Conservation (phyloP, 129 eudicot species). For the Smallanthus sonchifolius region DNA sequence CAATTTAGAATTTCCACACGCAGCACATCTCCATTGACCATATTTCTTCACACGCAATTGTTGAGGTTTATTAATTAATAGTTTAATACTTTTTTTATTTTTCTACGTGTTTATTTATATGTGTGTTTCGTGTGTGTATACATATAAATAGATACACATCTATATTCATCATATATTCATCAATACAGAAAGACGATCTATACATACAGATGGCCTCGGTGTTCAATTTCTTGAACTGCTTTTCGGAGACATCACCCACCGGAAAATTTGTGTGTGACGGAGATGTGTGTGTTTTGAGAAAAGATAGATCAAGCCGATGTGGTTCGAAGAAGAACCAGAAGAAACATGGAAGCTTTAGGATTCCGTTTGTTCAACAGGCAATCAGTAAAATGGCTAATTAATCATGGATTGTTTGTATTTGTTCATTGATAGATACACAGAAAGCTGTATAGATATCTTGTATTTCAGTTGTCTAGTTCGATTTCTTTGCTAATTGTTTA, state of each 20-base stretch:
- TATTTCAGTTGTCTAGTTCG: background rate
- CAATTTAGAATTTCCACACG: background rate
- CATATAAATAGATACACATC: background rate
- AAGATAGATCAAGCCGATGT: conserved; percentile 2
- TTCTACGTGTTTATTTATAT: background rate
- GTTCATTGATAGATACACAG: background rate
- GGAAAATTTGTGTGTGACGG: conserved; percentile 31
- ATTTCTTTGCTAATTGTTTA: no score
- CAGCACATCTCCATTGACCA: conserved; percentile 36
- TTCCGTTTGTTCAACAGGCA: conserved; percentile 21
- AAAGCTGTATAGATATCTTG: conserved; percentile 7
- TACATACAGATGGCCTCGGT: conserved; percentile 29
- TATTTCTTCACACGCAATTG: conserved; percentile 12
- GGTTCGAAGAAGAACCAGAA: conserved; percentile 20
- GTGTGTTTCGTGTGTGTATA: background rate
- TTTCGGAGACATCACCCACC: conserved; percentile 28
- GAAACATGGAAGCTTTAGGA: conserved; percentile 29
- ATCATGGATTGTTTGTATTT: background rate
- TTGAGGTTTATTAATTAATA: background rate
- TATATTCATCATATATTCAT: background rate
- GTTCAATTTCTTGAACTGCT: conserved; percentile 25
- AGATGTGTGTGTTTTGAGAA: conserved; percentile 37
- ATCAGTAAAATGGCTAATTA: conserved; percentile 14
- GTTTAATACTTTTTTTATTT: background rate
- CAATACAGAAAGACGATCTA: background rate